A percentile compares a stretch with the other conserved stretches of the same genome.
These are phyloP conservation scores for Eimeria necatrix DNA, from an alignment of 169 alveolate genomes.

Conservation along the genomic window DNA sequence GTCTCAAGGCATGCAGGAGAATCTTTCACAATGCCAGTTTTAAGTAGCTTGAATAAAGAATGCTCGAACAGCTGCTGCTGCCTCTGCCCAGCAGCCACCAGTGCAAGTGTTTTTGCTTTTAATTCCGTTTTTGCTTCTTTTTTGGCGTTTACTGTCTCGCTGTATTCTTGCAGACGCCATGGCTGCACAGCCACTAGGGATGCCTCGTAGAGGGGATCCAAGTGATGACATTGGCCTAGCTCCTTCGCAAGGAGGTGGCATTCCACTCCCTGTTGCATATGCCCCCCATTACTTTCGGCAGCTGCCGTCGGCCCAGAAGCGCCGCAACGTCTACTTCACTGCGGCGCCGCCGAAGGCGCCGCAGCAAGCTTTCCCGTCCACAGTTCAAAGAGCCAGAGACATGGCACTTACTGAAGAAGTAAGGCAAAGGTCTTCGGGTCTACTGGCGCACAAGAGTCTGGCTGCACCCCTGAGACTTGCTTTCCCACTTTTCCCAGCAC, in stretches of 20 bases:
- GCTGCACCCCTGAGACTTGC: neutral
- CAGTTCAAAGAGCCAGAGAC: constrained; percentile 59
- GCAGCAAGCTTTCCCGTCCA: constrained; percentile 11
- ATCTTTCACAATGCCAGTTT: too few relatives aligned
- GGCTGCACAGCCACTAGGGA: neutral
- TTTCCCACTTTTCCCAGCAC: too few relatives aligned
- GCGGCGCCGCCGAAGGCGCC: constrained; percentile 57
- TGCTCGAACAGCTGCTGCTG: too few relatives aligned
- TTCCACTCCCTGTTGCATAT: constrained; percentile 65
- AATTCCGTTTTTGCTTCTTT: too few relatives aligned
- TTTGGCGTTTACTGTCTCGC: too few relatives aligned
- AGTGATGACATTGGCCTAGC: constrained; percentile 24
- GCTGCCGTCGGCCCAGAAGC: constrained; percentile 69
- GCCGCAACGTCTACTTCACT: constrained; percentile 70
- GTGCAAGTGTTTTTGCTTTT: too few relatives aligned
- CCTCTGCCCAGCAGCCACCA: too few relatives aligned
- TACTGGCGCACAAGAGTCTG: too few relatives aligned
- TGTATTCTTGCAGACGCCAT: neutral
- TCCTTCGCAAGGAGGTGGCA: constrained; percentile 78
- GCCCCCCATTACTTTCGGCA: constrained; percentile 68
- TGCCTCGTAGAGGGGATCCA: constrained; percentile 25
- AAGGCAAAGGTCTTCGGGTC: neutral
- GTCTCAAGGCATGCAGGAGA: too few relatives aligned
- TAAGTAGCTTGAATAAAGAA: too few relatives aligned
- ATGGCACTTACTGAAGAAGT: constrained; percentile 67